A percentile compares a stretch with the other conserved stretches of the same genome.
Evolutionary conservation across 2,329 filamentous ascomycete genomes (phyloP).

Genomic region (Blastomyces silverae): DNA sequence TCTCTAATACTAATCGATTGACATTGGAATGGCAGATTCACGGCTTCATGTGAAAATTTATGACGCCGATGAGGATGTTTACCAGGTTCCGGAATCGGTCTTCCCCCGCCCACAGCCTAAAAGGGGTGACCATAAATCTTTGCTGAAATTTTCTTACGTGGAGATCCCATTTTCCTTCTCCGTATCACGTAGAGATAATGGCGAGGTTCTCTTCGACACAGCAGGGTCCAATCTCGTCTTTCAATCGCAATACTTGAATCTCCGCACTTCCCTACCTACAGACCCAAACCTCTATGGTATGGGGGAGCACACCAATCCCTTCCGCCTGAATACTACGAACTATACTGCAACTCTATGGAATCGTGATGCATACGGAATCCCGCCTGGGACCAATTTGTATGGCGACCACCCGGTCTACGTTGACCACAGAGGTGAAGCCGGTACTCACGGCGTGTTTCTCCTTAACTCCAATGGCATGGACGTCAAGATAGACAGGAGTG

Average conservation of each 20-base stretch:
- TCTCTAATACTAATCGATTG: slow-evolving; percentile 6
- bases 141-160: slow-evolving; percentile 48
- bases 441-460: slow-evolving; percentile 56
- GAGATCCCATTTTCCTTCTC: slow-evolving; percentile 57
- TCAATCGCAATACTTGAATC: slow-evolving; percentile 64
- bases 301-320: slow-evolving; percentile 63
- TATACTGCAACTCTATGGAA: slow-evolving; percentile 60
- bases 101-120: slow-evolving; percentile 50
- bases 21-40: slow-evolving; percentile 38
- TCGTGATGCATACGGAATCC: slow-evolving; percentile 54
- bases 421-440: slow-evolving; percentile 53
- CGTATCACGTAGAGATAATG: slow-evolving; percentile 33
- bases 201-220: slow-evolving; percentile 53
- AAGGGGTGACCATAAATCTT: slow-evolving; percentile 32
- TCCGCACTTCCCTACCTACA: slow-evolving; percentile 59
- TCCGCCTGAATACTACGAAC: slow-evolving; percentile 57
- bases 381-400: slow-evolving; percentile 57
- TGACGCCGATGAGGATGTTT: slow-evolving; percentile 56
- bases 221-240: slow-evolving; percentile 58
- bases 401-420: slow-evolving; percentile 63
- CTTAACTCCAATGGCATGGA: slow-evolving; percentile 65
- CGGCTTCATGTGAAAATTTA: slow-evolving; percentile 63
- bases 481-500: slow-evolving; percentile 57
- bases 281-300: slow-evolving; percentile 65
- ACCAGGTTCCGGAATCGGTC: slow-evolving; percentile 60